phyloP scores from a whole-genome alignment of 2,329 filamentous ascomycete species.

The Fusarium sp. region DNA sequence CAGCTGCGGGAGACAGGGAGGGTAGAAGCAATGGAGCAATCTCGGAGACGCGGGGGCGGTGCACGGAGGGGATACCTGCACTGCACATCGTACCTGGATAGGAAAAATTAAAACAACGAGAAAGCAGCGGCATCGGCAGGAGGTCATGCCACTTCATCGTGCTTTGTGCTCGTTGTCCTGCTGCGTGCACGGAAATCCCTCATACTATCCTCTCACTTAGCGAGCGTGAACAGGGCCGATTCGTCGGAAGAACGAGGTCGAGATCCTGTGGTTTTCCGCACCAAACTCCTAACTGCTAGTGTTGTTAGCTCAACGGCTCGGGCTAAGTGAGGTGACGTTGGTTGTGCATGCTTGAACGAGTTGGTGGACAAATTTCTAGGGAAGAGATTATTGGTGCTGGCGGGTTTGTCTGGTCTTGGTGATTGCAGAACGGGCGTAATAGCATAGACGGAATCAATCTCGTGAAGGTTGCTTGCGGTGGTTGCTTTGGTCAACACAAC shows the following conservation, averaged over 20 bases:
- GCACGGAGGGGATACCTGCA: conserved; percentile 12
- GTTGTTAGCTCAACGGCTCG: conserved; percentile 8
- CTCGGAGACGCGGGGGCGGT: conserved; percentile 24
- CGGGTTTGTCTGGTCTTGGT: background rate
- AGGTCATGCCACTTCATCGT: conserved; percentile 38
- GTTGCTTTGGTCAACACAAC: background rate
- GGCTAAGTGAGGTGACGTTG: background rate
- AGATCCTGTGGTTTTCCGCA: conserved; percentile 23
- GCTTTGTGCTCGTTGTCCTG: conserved; percentile 12
- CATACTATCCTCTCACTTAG: conserved; percentile 27
- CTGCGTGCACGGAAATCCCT: conserved; percentile 40
- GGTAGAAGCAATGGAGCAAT: conserved; percentile 18
- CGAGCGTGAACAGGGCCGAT: conserved; percentile 21
- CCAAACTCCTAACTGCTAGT: conserved; percentile 11
- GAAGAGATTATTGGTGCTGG: background rate
- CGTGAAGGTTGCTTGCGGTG: background rate
- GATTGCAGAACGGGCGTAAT: background rate
- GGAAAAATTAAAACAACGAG: conserved; percentile 22
- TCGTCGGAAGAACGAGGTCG: conserved; percentile 24
- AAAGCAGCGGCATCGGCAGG: conserved; percentile 21
- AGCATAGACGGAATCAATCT: background rate
- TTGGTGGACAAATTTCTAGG: background rate
- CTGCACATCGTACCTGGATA: conserved; percentile 13
- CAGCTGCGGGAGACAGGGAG: conserved; percentile 11
- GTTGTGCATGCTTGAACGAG: background rate